Conservation (phyloP, 2,329 filamentous ascomycete genomes). For the Leptographium lundbergii region DNA sequence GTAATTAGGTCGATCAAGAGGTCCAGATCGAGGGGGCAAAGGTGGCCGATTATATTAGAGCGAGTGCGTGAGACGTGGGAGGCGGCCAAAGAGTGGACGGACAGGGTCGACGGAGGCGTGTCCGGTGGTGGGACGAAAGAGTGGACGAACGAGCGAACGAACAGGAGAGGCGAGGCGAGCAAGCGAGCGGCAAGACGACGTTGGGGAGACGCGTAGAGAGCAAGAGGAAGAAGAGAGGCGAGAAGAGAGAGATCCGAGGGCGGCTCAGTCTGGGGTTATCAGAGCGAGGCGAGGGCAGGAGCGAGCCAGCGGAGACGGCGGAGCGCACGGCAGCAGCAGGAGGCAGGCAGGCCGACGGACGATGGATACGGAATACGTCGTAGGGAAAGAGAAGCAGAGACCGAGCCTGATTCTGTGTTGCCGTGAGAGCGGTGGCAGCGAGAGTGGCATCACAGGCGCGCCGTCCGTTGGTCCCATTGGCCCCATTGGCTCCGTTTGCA, state of each 20-base stretch:
- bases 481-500: background rate
- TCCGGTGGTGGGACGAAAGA: background rate
- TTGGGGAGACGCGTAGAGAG: background rate
- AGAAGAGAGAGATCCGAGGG: background rate
- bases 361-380: too few species aligned
- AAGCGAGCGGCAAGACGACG: background rate
- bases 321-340: background rate
- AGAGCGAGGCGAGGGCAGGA: background rate
- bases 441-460: constrained; percentile 6
- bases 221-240: background rate
- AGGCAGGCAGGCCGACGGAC: too few species aligned
- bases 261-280: background rate
- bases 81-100: background rate
- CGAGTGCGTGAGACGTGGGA: background rate
- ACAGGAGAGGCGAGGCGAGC: background rate
- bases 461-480: constrained; percentile 3
- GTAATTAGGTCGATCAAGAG: background rate
- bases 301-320: background rate
- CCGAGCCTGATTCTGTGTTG: background rate
- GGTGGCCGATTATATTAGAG: background rate
- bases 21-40: background rate
- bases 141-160: background rate
- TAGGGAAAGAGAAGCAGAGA: background rate
- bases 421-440: constrained; percentile 3
- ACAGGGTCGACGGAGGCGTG: too few species aligned